Percentiles rank a stretch among this genome's conserved stretches.
These are phyloP conservation scores for Penicillium sp. DNA, from an alignment of 2,329 filamentous ascomycete species.

Conservation along the genomic window DNA sequence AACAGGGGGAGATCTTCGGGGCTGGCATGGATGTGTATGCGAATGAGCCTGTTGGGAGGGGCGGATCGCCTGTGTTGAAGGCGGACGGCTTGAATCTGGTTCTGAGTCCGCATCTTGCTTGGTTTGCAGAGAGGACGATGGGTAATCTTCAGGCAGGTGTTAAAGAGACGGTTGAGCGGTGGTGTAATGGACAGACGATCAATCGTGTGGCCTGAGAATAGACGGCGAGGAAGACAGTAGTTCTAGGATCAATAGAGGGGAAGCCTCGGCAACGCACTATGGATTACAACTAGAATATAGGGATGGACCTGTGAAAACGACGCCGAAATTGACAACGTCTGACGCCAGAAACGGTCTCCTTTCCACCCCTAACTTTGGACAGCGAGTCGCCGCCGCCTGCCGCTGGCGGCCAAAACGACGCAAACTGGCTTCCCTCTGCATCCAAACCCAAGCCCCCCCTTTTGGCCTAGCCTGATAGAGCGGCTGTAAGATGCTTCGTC, in stretches of 20 bases:
- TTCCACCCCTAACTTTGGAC: too few relatives aligned
- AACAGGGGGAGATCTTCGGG: not conserved
- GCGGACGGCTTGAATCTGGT: constrained; percentile 50
- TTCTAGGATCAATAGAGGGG: not conserved
- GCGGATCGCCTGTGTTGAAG: constrained; percentile 32
- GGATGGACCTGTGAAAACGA: too few relatives aligned
- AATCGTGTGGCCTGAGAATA: not conserved
- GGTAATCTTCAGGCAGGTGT: constrained; percentile 42
- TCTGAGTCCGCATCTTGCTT: constrained; percentile 55
- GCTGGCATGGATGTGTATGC: not conserved
- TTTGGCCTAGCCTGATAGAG: too few relatives aligned
- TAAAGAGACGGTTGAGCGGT: constrained; percentile 12
- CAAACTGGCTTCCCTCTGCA: too few relatives aligned
- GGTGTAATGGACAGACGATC: not conserved
- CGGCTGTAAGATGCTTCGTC: too few relatives aligned
- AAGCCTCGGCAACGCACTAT: not conserved
- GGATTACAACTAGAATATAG: too few relatives aligned
- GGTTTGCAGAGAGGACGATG: constrained; percentile 53
- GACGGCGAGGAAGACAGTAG: not conserved
- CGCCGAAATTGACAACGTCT: too few relatives aligned
- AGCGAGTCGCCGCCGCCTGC: too few relatives aligned
- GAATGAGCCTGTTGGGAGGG: not conserved
- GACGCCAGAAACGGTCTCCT: too few relatives aligned
- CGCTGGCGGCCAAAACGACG: too few relatives aligned
- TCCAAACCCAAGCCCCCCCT: too few relatives aligned